phyloP scores from a whole-genome alignment of 2,329 filamentous ascomycete species.

The Cytospora paraplurivora region DNA sequence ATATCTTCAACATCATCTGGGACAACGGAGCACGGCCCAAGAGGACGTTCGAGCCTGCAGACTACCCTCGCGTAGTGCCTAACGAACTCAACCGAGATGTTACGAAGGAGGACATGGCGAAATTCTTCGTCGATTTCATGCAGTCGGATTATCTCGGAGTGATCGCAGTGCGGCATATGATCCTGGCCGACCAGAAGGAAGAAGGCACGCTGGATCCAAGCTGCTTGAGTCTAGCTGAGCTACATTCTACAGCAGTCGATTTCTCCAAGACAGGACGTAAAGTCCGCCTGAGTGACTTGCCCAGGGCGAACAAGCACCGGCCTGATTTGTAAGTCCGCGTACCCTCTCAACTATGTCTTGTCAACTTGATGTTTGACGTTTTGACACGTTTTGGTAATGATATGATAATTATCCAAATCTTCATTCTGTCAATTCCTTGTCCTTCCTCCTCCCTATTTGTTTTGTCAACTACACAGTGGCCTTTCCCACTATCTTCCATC shows the following conservation, averaged over 20 bases:
- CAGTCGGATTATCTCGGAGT: conserved; percentile 64
- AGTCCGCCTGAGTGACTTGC: conserved; percentile 50
- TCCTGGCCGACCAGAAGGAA: conserved; percentile 60
- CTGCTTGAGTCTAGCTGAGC: conserved; percentile 58
- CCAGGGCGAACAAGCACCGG: conserved; percentile 42
- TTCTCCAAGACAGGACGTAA: conserved; percentile 74
- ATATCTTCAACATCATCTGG: conserved; percentile 79
- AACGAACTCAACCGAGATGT: conserved; percentile 64
- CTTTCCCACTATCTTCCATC: too few relatives aligned
- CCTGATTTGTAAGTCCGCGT: conserved; percentile 57
- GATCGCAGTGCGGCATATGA: conserved; percentile 65
- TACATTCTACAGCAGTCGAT: conserved; percentile 73
- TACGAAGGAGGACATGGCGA: conserved; percentile 65
- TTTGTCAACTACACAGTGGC: too few relatives aligned
- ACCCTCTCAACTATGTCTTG: not conserved
- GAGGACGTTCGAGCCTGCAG: conserved; percentile 58
- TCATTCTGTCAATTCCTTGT: too few relatives aligned
- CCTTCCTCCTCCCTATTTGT: too few relatives aligned
- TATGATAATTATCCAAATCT: too few relatives aligned
- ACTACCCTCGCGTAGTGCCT: conserved; percentile 65
- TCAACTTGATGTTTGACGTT: not conserved
- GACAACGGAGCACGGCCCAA: conserved; percentile 55
- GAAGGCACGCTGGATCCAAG: conserved; percentile 54
- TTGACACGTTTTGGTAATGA: too few relatives aligned
- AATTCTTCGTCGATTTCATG: conserved; percentile 83